These are phyloP conservation scores for Ustilago nuda DNA, from an alignment of 1,284 basidiomycete species.

Conservation along the genomic window DNA sequence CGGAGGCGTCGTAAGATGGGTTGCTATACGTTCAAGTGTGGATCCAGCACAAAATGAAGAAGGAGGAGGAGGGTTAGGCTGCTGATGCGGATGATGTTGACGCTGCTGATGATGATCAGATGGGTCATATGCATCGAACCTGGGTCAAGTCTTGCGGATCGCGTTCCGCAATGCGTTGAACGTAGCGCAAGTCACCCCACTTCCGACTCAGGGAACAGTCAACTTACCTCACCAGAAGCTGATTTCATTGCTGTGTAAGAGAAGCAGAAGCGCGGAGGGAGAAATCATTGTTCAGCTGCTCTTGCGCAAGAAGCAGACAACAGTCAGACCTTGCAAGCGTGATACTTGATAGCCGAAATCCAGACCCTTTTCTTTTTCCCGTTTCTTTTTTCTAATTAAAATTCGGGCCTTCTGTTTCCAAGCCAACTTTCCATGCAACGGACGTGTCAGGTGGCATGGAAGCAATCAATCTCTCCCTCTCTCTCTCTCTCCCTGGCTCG, in stretches of 20 bases:
- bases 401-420: too few relatives aligned
- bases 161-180: slow-evolving; percentile 4
- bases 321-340: slow-evolving; percentile 5
- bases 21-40: slow-evolving; percentile 6
- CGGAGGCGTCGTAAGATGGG: slow-evolving; percentile 30
- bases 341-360: background rate
- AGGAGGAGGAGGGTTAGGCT: background rate
- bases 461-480: too few relatives aligned
- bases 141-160: slow-evolving; percentile 20
- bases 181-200: background rate
- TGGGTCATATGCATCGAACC: slow-evolving; percentile 9
- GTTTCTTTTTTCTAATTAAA: background rate
- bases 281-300: background rate
- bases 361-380: background rate
- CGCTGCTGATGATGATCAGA: slow-evolving; percentile 4
- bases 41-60: slow-evolving; percentile 14
- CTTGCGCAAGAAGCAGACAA: background rate
- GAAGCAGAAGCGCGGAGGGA: background rate
- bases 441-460: background rate
- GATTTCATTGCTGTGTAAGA: background rate
- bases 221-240: background rate
- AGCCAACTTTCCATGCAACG: background rate
- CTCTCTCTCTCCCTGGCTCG: too few relatives aligned
- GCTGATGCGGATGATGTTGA: background rate
- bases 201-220: background rate